These are phyloP conservation scores for Botrytis squamosa DNA, from an alignment of 2,329 filamentous ascomycete genomes.

Conservation along the genomic window DNA sequence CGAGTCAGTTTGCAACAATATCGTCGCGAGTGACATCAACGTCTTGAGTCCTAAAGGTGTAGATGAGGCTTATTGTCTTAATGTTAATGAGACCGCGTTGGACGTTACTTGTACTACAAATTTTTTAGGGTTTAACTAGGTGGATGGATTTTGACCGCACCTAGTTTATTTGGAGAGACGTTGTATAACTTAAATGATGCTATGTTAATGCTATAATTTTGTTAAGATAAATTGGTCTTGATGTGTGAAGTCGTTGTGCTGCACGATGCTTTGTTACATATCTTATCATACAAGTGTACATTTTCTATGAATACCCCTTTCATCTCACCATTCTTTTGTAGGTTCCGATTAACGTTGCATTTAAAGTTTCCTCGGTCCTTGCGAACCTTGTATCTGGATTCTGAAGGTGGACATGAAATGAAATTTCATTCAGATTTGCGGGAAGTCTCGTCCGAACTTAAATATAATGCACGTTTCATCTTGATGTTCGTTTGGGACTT, in stretches of 20 bases:
- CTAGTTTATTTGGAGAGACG: background rate
- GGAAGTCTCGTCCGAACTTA: background rate
- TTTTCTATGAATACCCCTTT: background rate
- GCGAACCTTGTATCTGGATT: background rate
- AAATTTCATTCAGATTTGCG: background rate
- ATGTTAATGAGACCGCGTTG: conserved; percentile 42
- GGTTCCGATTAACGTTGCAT: background rate
- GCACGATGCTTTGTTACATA: background rate
- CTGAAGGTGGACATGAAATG: background rate
- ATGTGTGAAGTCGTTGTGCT: background rate
- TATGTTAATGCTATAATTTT: conserved; percentile 33
- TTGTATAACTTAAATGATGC: background rate
- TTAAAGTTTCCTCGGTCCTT: background rate
- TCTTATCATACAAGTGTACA: background rate
- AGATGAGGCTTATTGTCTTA: conserved; percentile 46
- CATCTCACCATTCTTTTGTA: background rate
- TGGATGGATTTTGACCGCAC: background rate
- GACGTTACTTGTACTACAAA: conserved; percentile 40
- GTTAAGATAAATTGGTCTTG: background rate
- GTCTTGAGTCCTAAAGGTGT: conserved; percentile 49
- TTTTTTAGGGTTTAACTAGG: conserved; percentile 35
- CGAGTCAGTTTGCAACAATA: conserved; percentile 49
- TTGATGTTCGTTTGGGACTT: background rate
- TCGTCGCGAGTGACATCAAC: conserved; percentile 47
- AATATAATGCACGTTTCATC: background rate